Evolutionary conservation across 1,284 basidiomycete species (phyloP), one percentile per base, ranked within the genome.

Genomic region (Ceratobasidium sp.): DNA sequence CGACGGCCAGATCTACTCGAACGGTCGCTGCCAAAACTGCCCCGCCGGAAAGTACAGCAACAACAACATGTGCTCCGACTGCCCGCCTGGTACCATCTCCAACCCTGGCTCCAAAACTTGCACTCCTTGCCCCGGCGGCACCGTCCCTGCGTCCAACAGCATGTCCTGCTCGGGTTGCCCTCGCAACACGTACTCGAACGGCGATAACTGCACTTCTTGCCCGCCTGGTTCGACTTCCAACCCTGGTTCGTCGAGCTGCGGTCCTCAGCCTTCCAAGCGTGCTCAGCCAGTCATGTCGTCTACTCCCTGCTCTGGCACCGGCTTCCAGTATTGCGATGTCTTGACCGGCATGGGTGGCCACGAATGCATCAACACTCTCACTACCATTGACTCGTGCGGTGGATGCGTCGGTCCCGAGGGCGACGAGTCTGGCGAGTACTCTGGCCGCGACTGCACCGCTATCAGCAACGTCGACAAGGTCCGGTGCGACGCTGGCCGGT

Each of bases 191-290:
- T 69, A 22, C 66, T 69, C 66, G 8, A 69, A 31, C 54, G 66
- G 66, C n/a, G 66, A 58, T 39, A 58, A 53, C 51, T 69, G 66
- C 66, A 46, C 66, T 46, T 53, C 66, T 58, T 69, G 66, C 53
- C 66, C 66, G 14, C 39, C 34, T 46, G 66, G 66, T 22, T 27
- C 34, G 37, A 39, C 66, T 37, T 39, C 31, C 53, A 58, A 29
- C 53, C 66, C 66, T 37, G 66, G 66, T 19, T 69, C 66, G 37
- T 29, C n/a, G 2, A 27, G 22, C 11, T 71, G 66, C 54, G 54
- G 54, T 31, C 66, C 66, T 48, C 53, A 71, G 24, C 66, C 66
- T 13, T 71, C 66, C n/a, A 22, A 39, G 4, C 65, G 65, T 56
- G 65, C 65, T 43, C 65, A 68, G 65, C 65, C 66, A 24, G 66